Evolutionary conservation across 352 stramenopile species (phyloP), one percentile per base, ranked within the genome.

Genomic region (Globisporangium heterothallicum): DNA sequence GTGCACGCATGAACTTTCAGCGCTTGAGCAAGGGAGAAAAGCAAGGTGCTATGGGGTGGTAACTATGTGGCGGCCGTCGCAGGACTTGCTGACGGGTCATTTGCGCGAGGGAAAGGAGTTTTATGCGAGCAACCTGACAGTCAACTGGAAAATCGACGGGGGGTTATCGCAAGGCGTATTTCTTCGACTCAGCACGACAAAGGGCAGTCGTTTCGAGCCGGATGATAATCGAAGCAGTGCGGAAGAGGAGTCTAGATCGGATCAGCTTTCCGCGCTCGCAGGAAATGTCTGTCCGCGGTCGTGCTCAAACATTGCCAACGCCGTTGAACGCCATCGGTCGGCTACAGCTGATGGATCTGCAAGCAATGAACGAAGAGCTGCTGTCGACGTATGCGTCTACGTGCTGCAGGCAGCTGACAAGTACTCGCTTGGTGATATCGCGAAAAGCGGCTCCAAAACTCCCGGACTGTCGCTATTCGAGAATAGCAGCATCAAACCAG

Each of bases 141-240:
- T 91, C 6, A 86, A 74, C 29, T 87, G 80, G 77, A 91, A 87
- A 49, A 45, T 83, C 6, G 60, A 74, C 36, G 68, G 65, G 2
- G 64, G 63, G 6, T 48, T 50, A 13, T 40, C 24, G 12, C 68
- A 70, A 42, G 65, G 70, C 38, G 64, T 68, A 8, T 88, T 71
- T 25, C 53, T 88, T 22, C 70, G 68, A 16, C 60, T 90, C 2
- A 85, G 76, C 24, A 83, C 76, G 1, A 87, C 70, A 14, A 90
- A 88, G 47, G 66, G 78, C 25, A 85, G 58, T 26, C 43, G 49
- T 2, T 83, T 58, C 13, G 51, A 58, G 30, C 24, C 42, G n/a
- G 26, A 25, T 24, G 42, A 9, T 7, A 46, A 38, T 16, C 26
- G 18, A n/a, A 25, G 13, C 9, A 13, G 82, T 51, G 63, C 79